Conservation (phyloP, 192 early-diverging fungal species). For the Coemansia erecta region DNA sequence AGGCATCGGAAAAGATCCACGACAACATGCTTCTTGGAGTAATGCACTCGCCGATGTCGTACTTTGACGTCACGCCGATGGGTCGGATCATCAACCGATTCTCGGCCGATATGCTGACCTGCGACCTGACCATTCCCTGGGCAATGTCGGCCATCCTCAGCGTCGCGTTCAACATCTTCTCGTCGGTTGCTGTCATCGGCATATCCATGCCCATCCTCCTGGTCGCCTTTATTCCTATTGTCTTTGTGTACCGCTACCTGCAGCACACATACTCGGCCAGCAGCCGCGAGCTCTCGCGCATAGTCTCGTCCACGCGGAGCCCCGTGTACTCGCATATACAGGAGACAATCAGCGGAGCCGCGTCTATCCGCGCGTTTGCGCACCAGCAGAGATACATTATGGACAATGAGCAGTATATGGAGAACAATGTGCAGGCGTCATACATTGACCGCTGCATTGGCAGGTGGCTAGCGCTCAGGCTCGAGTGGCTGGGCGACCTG, state of each 20-base stretch:
- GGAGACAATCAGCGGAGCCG: constrained; percentile 74
- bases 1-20: constrained; percentile 61
- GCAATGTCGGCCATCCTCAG: constrained; percentile 61
- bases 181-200: constrained; percentile 61
- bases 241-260: constrained; percentile 70
- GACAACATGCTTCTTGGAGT: constrained; percentile 65
- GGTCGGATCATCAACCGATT: constrained; percentile 78
- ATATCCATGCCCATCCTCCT: constrained; percentile 67
- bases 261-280: constrained; percentile 73
- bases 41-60: constrained; percentile 69
- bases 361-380: constrained; percentile 84
- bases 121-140: constrained; percentile 63
- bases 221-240: constrained; percentile 66
- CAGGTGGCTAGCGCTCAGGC: constrained; percentile 73
- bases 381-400: constrained; percentile 74
- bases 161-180: constrained; percentile 56
- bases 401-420: constrained; percentile 64
- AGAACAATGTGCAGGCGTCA: constrained; percentile 78
- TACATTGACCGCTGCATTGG: constrained; percentile 70
- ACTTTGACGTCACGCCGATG: constrained; percentile 76
- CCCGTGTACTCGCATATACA: constrained; percentile 84
- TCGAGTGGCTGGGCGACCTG: constrained; percentile 74
- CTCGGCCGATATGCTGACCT: constrained; percentile 61
- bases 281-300: constrained; percentile 80
- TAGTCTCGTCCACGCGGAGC: constrained; percentile 79